phyloP scores from a whole-genome alignment of 345 rosid genomes.

The Heritiera fomes region DNA sequence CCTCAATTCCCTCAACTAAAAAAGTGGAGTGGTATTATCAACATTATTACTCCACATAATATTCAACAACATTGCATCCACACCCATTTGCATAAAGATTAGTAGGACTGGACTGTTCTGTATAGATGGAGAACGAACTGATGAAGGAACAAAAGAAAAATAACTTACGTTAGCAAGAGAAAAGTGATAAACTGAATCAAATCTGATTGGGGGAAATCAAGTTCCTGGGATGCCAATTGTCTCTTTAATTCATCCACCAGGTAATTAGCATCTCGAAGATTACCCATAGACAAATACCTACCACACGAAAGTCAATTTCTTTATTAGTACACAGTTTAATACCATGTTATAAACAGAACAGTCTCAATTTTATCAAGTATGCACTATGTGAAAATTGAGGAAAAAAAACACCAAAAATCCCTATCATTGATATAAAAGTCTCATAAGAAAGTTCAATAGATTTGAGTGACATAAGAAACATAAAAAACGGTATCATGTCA shows the following conservation, averaged over 20 bases:
- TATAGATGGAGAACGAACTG: background rate
- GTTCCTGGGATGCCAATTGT: conserved; percentile 24
- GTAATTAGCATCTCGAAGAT: conserved; percentile 74
- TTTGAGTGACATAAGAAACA: background rate
- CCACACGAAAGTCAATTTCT: conserved; percentile 20
- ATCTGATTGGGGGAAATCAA: too few relatives aligned
- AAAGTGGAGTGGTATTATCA: background rate
- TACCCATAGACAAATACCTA: conserved; percentile 86
- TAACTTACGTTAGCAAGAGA: conserved; percentile 40
- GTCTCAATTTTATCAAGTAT: background rate
- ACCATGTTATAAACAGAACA: conserved; percentile 11
- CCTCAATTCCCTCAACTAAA: background rate
- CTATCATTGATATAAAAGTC: background rate
- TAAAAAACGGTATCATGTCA: background rate
- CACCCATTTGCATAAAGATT: background rate
- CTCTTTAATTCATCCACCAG: conserved; percentile 76
- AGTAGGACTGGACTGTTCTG: background rate
- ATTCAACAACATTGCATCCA: background rate
- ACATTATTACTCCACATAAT: background rate
- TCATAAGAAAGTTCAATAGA: background rate
- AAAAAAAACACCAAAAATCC: background rate
- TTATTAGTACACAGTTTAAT: background rate
- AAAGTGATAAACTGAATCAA: too few relatives aligned
- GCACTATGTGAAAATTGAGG: background rate
- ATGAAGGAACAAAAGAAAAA: background rate